Percentiles rank a stretch among this genome's conserved stretches.
These are phyloP conservation scores for Fonsecaea pugnacius DNA, from an alignment of 2,329 filamentous ascomycete genomes.

Conservation along the genomic window DNA sequence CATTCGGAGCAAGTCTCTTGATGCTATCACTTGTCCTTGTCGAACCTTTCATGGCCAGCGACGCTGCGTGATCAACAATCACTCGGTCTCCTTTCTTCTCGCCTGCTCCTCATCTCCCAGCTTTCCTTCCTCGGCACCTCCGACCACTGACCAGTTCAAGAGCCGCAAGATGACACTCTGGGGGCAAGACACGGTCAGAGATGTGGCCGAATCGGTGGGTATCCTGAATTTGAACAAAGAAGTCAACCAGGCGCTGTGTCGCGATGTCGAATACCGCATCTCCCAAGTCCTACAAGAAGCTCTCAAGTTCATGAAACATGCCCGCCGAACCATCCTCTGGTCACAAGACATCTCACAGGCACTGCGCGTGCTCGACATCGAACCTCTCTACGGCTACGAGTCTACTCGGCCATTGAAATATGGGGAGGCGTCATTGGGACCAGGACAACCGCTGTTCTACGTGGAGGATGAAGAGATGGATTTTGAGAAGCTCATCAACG, in stretches of 20 bases:
- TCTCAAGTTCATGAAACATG: constrained; percentile 93
- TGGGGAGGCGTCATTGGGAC: constrained; percentile 90
- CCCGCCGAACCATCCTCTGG: constrained; percentile 80
- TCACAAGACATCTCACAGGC: constrained; percentile 90
- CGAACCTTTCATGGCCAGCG: neutral
- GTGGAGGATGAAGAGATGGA: constrained; percentile 98
- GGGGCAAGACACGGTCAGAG: constrained; percentile 94
- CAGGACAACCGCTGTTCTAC: constrained; percentile 93
- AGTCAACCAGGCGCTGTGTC: constrained; percentile 81
- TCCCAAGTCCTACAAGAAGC: constrained; percentile 92
- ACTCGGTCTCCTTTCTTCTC: neutral
- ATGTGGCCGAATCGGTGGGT: constrained; percentile 95
- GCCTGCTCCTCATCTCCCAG: neutral
- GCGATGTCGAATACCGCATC: constrained; percentile 94
- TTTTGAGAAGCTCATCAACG: constrained; percentile 98
- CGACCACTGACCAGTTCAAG: neutral
- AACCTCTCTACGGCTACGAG: constrained; percentile 81
- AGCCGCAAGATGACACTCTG: constrained; percentile 63
- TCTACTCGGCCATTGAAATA: constrained; percentile 86
- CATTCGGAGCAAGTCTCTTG: neutral
- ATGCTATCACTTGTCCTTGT: neutral
- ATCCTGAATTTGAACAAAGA: constrained; percentile 82
- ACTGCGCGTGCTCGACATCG: constrained; percentile 82
- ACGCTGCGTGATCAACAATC: neutral
- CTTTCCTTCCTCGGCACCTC: neutral